phyloP scores from a whole-genome alignment of 352 stramenopile species.

The Hyphochytrium catenoides region DNA sequence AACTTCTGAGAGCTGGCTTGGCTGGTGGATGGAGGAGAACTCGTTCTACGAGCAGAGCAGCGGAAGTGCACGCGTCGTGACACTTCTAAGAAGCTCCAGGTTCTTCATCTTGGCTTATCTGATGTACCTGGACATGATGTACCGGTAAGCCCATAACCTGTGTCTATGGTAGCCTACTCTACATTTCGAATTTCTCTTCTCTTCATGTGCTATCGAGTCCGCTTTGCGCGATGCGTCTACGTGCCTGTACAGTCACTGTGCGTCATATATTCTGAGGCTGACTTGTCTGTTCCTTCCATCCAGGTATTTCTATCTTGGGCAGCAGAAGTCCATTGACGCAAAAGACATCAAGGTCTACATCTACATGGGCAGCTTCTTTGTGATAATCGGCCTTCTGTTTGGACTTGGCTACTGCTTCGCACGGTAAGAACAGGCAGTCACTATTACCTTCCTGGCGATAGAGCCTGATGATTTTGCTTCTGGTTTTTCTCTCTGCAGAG shows the following conservation, averaged over 20 bases:
- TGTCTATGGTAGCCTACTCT: slow-evolving; percentile 7
- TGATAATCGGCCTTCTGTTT: slow-evolving; percentile 28
- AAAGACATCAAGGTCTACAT: slow-evolving; percentile 11
- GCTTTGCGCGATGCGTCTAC: no score
- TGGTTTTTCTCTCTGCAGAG: slow-evolving; percentile 46
- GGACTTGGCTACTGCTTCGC: no score
- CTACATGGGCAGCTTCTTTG: slow-evolving; percentile 26
- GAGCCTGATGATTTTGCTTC: slow-evolving; percentile 33
- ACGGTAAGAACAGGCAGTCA: no score
- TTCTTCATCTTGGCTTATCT: slow-evolving; percentile 39
- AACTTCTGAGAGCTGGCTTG: slow-evolving; percentile 56
- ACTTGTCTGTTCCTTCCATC: slow-evolving; percentile 18
- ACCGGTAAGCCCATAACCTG: slow-evolving; percentile 12
- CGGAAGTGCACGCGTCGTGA: slow-evolving; percentile 24
- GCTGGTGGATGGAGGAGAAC: slow-evolving; percentile 55
- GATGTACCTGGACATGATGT: slow-evolving; percentile 46
- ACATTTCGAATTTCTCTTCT: not conserved
- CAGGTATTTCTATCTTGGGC: slow-evolving; percentile 38
- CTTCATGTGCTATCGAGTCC: no score
- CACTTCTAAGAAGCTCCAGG: slow-evolving; percentile 42
- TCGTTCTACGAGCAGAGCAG: slow-evolving; percentile 55
- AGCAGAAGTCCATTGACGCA: slow-evolving; percentile 27
- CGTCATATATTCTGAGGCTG: slow-evolving; percentile 9
- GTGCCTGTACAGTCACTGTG: no score
- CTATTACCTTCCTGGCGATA: no score